phyloP scores from a whole-genome alignment of 2,329 filamentous ascomycete genomes.

The Blastomyces emzantsi region DNA sequence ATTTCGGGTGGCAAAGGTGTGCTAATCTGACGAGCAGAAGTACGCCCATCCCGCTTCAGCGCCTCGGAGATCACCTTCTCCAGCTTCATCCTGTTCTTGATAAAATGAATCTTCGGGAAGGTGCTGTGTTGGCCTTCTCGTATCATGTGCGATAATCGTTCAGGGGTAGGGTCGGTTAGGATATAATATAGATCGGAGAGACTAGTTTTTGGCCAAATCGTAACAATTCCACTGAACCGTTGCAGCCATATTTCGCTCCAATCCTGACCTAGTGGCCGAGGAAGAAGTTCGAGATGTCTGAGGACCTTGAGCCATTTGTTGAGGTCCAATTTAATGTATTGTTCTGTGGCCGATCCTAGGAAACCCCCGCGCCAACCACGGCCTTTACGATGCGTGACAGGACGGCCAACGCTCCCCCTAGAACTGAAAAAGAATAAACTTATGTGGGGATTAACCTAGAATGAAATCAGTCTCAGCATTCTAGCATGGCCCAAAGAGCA shows the following conservation, averaged over 20 bases:
- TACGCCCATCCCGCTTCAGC: conserved; percentile 29
- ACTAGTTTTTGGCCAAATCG: conserved; percentile 83
- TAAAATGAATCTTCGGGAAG: conserved; percentile 87
- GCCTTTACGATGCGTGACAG: conserved; percentile 86
- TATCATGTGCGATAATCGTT: conserved; percentile 76
- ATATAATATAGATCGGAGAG: conserved; percentile 78
- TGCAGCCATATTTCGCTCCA: conserved; percentile 97
- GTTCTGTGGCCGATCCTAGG: conserved; percentile 81
- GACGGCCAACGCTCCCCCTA: conserved; percentile 79
- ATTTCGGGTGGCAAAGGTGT: conserved; percentile 3
- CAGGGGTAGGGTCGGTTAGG: conserved; percentile 67
- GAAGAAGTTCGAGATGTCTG: conserved; percentile 82
- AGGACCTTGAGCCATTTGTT: conserved; percentile 97
- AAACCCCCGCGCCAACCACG: conserved; percentile 95
- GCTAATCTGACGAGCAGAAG: conserved; percentile 7
- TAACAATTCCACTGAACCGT: conserved; percentile 87
- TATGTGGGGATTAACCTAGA: conserved; percentile 90
- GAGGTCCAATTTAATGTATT: conserved; percentile 91
- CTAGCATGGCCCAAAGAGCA: background rate
- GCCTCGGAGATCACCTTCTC: conserved; percentile 59
- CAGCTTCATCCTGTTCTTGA: conserved; percentile 75
- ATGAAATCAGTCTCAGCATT: conserved; percentile 28
- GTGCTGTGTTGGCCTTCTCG: conserved; percentile 80
- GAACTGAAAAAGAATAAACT: conserved; percentile 99
- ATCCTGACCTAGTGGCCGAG: conserved; percentile 83